Base-by-base conservation (phyloP, 345 rosid species). In the Zanthoxylum bungeanum region DNA sequence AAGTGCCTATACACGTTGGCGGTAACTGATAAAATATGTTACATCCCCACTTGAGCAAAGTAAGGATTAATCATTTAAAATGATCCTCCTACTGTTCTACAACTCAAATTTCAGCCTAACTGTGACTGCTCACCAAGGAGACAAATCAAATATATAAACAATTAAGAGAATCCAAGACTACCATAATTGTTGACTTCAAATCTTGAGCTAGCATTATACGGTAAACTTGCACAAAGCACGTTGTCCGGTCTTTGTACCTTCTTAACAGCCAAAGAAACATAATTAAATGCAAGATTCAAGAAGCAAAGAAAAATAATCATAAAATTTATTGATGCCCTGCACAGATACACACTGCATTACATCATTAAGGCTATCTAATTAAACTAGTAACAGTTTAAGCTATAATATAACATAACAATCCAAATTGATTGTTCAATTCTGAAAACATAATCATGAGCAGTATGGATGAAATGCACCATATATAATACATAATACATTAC, bases 251-350 rank as follows among this genome's bases (percentile, higher is more conserved):
- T 49, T 21, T 66, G 34, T 21, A 50, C 46, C 6, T 30, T 64
- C 52, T n/a, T 44, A 17, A 44, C 34, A 11, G 10, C n/a, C n/a
- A n/a, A n/a, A n/a, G 66, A 62, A 64, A 44, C 11, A 44, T 12
- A 27, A 44, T 60, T 5, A n/a, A n/a, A n/a, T n/a, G n/a, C n/a
- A n/a, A n/a, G n/a, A n/a, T n/a, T n/a, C n/a, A n/a, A 42, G 22
- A 65, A 49, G 56, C 57, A 66, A 66, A 49, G 55, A 19, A 34
- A 66, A 22, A 51, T 10, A 50, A 66, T 49, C 55, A 12, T 64
- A 46, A 28, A 64, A 64, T 44, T n/a, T 5, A 17, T 64, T 46
- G 68, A 28, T 12, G 34, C 25, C 40, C 19, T 0, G 24, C n/a
- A 64, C 31, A 64, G 16, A 61, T 21, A 24, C 65, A 22, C 27